Percentiles rank a stretch among this genome's conserved stretches.
phyloP scores from a whole-genome alignment of 305 asterid species.

The Fraxinus xanthoxyloides region DNA sequence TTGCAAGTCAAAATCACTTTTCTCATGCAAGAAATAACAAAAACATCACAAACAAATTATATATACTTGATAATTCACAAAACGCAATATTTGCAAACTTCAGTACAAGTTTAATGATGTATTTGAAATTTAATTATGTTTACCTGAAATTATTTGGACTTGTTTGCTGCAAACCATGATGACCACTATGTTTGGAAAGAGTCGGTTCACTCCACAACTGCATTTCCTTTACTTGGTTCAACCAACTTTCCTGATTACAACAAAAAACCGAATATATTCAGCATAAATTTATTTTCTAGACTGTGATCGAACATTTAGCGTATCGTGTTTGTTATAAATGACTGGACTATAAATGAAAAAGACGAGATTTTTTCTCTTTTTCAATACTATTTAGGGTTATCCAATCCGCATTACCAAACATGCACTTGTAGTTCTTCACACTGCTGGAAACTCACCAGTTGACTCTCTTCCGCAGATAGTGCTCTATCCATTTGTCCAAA shows the following conservation, averaged over 20 bases:
- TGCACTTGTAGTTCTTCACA: neutral
- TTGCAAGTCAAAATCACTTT: neutral
- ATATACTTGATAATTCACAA: neutral
- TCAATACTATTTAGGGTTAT: neutral
- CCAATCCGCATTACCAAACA: neutral
- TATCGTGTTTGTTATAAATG: slow-evolving; percentile 66
- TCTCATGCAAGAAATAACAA: neutral
- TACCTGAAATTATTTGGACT: slow-evolving; percentile 51
- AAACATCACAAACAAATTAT: neutral
- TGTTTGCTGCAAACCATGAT: slow-evolving; percentile 24
- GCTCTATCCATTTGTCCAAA: slow-evolving; percentile 75
- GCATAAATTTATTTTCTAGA: neutral
- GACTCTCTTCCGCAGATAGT: slow-evolving; percentile 77
- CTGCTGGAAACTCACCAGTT: slow-evolving; percentile 50
- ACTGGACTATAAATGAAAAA: neutral
- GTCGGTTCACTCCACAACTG: slow-evolving; percentile 71
- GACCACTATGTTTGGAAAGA: slow-evolving; percentile 34
- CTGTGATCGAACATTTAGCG: slow-evolving; percentile 1
- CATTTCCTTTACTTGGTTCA: slow-evolving; percentile 84
- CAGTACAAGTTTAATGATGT: neutral
- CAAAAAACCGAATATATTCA: neutral
- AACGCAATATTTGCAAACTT: neutral
- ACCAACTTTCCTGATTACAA: slow-evolving; percentile 68
- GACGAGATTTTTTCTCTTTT: neutral
- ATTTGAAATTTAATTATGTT: neutral